Evolutionary conservation across 2,329 filamentous ascomycete species (phyloP), one percentile per base, ranked within the genome.

Genomic region (Fusarium agapanthi): DNA sequence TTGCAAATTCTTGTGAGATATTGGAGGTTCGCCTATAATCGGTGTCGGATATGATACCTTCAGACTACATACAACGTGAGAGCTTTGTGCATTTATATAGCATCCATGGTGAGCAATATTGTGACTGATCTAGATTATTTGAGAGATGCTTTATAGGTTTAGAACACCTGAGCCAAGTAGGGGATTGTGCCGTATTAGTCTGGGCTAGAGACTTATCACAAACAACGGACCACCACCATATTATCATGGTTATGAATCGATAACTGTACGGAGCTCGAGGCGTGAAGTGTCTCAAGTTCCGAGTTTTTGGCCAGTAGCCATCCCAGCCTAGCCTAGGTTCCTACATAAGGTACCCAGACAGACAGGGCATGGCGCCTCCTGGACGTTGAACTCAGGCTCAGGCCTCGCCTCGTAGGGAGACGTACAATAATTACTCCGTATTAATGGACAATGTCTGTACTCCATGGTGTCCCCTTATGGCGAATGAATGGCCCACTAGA

Each of bases 271-370:
- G 51, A 65, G 59, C 48, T 61, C 53, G 71, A 73, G 57, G 71
- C 71, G 44, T 73, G 62, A 50, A 72, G 48, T 68, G 71, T 73
- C 71, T 73, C 71, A 72, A 72, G 61, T 61, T 41, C 48, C 47
- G 48, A 56, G 40, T 24, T 43, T 40, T 38, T 56, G 40, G 55
- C 64, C 68, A 57, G 53, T 47, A 44, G 32, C 24, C 30, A 30
- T 57, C 41, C 28, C 30, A n/a, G 50, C 50, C 50, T 37, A 37
- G 54, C 34, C 35, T 40, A 41, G n/a, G 48, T 22, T 35, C 48
- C 48, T 51, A 45, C 61, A 11, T 51, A 20, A 50, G 47, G 47
- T 48, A 54, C 30, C 40, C 51, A 68, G 58, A 34, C 40, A 35
- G 34, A 37, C 54, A 68, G 47, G 67, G 58, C 67, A 71, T 74